These are phyloP conservation scores for Oehlia diaphana DNA, from an alignment of 192 early-diverging fungal genomes.

Conservation along the genomic window DNA sequence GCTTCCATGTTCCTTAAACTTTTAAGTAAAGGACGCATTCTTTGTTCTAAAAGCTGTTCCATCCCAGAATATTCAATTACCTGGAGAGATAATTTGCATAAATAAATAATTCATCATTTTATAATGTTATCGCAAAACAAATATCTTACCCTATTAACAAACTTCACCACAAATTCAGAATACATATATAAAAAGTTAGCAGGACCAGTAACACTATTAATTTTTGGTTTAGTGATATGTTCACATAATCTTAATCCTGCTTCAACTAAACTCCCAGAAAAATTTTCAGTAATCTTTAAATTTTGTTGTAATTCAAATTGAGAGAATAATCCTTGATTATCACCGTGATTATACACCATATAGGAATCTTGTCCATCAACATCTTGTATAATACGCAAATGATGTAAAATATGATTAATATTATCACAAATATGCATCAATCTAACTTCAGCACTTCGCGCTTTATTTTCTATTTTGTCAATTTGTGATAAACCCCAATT, in stretches of 20 bases:
- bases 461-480: conserved; percentile 19
- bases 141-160: conserved; percentile 12
- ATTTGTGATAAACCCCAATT: conserved; percentile 11
- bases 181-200: conserved; percentile 16
- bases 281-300: conserved; percentile 14
- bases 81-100: background rate
- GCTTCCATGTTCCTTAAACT: conserved; percentile 14
- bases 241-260: conserved; percentile 22
- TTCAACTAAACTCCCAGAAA: conserved; percentile 8
- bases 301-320: conserved; percentile 6
- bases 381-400: conserved; percentile 20
- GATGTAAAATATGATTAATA: conserved; percentile 13
- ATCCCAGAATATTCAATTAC: conserved; percentile 14
- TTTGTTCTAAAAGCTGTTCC: conserved; percentile 4
- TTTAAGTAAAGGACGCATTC: conserved; percentile 15
- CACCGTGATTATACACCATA: background rate
- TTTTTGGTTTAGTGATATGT: conserved; percentile 22
- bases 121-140: background rate
- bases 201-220: background rate
- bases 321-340: background rate
- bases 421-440: conserved; percentile 24
- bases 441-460: conserved; percentile 7
- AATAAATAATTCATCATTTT: background rate
- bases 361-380: background rate
- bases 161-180: conserved; percentile 16